Conservation (phyloP, 1,139 yeast species). For the Candida buenavistaensis region DNA sequence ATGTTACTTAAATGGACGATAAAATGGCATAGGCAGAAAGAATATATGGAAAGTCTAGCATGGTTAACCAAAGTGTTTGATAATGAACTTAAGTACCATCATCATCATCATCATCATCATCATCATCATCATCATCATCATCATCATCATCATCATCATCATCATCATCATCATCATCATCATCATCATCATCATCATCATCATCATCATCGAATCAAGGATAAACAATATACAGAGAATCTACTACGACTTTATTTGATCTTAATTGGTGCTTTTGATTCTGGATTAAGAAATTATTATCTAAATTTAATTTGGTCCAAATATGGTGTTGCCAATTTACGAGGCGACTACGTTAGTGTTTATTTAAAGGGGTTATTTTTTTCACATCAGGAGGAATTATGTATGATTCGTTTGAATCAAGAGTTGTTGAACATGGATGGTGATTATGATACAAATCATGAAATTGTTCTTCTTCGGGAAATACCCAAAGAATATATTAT, state of each 20-base stretch:
- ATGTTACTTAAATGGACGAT: too few relatives aligned
- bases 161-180: too few relatives aligned
- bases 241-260: slow-evolving; percentile 4
- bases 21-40: too few relatives aligned
- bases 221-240: not conserved
- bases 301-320: slow-evolving; percentile 8
- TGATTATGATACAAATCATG: too few relatives aligned
- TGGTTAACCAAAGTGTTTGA: too few relatives aligned
- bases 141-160: too few relatives aligned
- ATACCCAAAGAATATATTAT: not conserved
- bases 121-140: too few relatives aligned
- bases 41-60: too few relatives aligned
- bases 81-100: not conserved
- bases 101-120: not conserved
- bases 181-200: too few relatives aligned
- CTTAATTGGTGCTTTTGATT: slow-evolving; percentile 3
- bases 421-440: not conserved
- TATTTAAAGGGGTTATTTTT: slow-evolving; percentile 7
- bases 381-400: slow-evolving; percentile 5
- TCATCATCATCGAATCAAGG: too few relatives aligned
- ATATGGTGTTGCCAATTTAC: not conserved
- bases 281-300: slow-evolving; percentile 2
- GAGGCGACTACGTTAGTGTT: slow-evolving; percentile 4
- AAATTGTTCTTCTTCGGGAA: not conserved
- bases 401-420: slow-evolving; percentile 1